Evolutionary conservation across 148 eudicot genomes (phyloP).

Genomic region (Rhododendron vialii): DNA sequence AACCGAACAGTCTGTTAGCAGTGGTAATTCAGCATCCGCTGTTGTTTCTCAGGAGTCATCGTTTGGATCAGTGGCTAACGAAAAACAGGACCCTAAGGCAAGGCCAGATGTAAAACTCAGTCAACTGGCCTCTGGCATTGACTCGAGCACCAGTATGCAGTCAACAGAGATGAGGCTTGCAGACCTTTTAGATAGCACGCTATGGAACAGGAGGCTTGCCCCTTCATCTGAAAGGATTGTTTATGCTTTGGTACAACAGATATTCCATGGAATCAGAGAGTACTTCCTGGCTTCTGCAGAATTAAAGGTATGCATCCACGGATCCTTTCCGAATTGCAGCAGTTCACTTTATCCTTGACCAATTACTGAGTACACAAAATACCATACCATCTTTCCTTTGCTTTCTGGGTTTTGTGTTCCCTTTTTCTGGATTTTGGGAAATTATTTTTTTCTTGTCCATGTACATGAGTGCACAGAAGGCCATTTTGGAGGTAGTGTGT

Average conservation of each 20-base stretch:
- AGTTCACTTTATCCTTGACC: neutral
- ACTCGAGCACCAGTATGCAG: constrained; percentile 48
- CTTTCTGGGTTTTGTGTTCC: neutral
- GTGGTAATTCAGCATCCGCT: constrained; percentile 33
- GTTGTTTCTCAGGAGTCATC: constrained; percentile 52
- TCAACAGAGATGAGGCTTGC: constrained; percentile 92
- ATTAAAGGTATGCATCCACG: constrained; percentile 50
- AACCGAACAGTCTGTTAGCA: constrained; percentile 47
- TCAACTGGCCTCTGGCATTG: constrained; percentile 51
- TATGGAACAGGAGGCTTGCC: constrained; percentile 95
- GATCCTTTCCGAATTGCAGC: neutral
- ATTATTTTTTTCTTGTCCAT: neutral
- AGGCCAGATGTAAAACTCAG: constrained; percentile 56
- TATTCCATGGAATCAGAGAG: constrained; percentile 95
- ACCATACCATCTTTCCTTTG: neutral
- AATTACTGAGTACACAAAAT: neutral
- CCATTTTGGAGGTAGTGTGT: neutral
- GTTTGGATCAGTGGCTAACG: constrained; percentile 30
- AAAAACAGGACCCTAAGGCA: constrained; percentile 53
- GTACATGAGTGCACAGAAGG: neutral
- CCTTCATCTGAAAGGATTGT: constrained; percentile 98
- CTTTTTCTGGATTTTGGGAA: neutral
- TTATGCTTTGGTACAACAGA: constrained; percentile 93
- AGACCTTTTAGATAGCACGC: constrained; percentile 90
- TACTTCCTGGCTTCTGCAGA: constrained; percentile 96